A percentile compares a stretch with the other conserved stretches of the same genome.
Conservation (phyloP, 768 basidiomycete genomes). For the Mycena maculata region DNA sequence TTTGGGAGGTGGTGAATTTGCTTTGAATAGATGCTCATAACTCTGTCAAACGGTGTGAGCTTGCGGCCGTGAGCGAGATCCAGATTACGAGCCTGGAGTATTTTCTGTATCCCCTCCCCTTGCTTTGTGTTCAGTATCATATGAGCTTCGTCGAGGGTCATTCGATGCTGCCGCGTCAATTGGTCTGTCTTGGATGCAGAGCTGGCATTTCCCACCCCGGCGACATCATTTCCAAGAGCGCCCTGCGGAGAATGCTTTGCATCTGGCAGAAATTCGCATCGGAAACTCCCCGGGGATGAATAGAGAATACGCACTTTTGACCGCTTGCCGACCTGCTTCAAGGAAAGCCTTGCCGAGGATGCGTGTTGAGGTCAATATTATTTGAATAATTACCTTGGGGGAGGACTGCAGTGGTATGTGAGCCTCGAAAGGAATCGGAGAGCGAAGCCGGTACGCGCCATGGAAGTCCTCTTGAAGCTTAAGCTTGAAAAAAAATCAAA, state of each 20-base stretch:
- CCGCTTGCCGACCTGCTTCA: slow-evolving; percentile 92
- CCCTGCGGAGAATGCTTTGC: slow-evolving; percentile 84
- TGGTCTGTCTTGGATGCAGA: slow-evolving; percentile 83
- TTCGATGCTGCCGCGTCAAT: slow-evolving; percentile 85
- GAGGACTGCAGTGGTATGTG: slow-evolving; percentile 66
- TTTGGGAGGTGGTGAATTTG: slow-evolving; percentile 73
- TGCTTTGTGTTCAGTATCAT: slow-evolving; percentile 91
- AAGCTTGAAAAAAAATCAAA: neutral
- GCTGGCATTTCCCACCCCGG: slow-evolving; percentile 79
- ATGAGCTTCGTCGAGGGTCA: slow-evolving; percentile 96
- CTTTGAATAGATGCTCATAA: slow-evolving; percentile 93
- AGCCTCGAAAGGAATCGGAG: slow-evolving; percentile 28
- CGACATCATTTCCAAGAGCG: slow-evolving; percentile 73
- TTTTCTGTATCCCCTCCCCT: slow-evolving; percentile 72
- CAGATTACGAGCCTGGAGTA: slow-evolving; percentile 71
- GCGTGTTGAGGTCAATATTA: slow-evolving; percentile 78
- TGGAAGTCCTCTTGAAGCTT: slow-evolving; percentile 3
- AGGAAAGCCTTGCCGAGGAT: slow-evolving; percentile 92
- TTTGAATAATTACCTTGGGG: slow-evolving; percentile 84
- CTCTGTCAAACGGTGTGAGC: slow-evolving; percentile 62
- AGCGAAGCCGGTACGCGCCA: slow-evolving; percentile 12
- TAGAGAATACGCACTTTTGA: slow-evolving; percentile 76
- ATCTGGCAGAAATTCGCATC: slow-evolving; percentile 59
- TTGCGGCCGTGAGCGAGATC: neutral
- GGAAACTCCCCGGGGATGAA: slow-evolving; percentile 14